Evolutionary conservation across 164 flowering plant species (phyloP).

Genomic region (Tetrastigma voinierianum): DNA sequence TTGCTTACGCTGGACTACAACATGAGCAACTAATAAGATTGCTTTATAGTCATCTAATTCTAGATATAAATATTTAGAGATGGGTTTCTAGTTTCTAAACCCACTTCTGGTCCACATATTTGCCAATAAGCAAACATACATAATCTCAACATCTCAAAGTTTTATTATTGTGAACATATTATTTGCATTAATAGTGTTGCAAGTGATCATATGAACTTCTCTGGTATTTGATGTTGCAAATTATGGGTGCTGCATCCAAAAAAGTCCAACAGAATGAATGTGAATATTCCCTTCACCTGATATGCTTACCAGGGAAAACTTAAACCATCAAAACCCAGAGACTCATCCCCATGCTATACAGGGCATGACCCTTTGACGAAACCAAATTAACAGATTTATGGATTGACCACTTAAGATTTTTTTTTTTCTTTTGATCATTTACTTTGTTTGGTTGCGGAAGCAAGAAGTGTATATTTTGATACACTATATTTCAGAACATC

Average conservation of each 20-base stretch:
- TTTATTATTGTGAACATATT: too few relatives aligned
- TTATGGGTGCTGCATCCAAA: too few relatives aligned
- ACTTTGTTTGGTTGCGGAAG: too few relatives aligned
- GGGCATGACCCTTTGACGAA: not conserved
- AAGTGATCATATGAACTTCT: too few relatives aligned
- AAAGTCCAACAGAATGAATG: too few relatives aligned
- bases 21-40: not conserved
- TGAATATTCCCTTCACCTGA: too few relatives aligned
- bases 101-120: not conserved
- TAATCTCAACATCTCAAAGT: too few relatives aligned
- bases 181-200: too few relatives aligned
- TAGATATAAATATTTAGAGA: not conserved
- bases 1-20: not conserved
- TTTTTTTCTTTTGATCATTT: too few relatives aligned
- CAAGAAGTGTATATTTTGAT: not conserved
- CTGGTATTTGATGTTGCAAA: too few relatives aligned
- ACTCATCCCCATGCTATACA: not conserved
- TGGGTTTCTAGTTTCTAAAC: not conserved
- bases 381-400: not conserved
- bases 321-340: too few relatives aligned
- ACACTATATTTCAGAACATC: not conserved
- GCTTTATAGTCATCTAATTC: not conserved
- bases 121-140: not conserved
- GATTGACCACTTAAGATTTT: not conserved
- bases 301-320: too few relatives aligned